Evolutionary conservation across 306 rosid species (phyloP).

Genomic region (Casuarina glauca): DNA sequence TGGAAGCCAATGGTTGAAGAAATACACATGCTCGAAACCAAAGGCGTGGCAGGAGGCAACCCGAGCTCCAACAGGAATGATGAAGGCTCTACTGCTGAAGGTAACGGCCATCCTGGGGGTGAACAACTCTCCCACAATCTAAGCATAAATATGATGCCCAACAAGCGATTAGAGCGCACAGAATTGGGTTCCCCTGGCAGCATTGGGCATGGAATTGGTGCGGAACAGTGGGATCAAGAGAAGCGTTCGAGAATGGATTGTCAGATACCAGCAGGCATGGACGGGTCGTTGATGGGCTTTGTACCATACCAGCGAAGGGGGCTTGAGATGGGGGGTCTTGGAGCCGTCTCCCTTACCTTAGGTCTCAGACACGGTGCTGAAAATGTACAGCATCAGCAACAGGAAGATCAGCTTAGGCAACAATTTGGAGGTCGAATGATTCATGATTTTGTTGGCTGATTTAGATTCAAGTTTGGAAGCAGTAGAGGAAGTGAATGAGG

Average conservation of each 20-base stretch:
- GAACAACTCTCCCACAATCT: constrained; percentile 26
- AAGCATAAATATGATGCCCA: constrained; percentile 25
- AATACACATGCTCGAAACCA: constrained; percentile 84
- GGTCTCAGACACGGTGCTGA: constrained; percentile 76
- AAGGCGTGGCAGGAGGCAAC: constrained; percentile 39
- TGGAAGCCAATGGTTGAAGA: constrained; percentile 99
- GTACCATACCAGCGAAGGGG: constrained; percentile 57
- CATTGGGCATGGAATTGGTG: constrained; percentile 23
- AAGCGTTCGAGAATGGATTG: constrained; percentile 65
- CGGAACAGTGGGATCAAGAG: constrained; percentile 52
- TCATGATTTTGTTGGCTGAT: constrained; percentile 64
- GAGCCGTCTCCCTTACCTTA: constrained; percentile 75
- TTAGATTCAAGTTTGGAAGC: neutral
- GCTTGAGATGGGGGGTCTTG: constrained; percentile 55
- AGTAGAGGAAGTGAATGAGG: neutral
- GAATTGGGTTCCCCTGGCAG: constrained; percentile 24
- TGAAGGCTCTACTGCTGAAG: constrained; percentile 29
- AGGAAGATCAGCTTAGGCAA: constrained; percentile 52
- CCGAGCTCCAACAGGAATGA: constrained; percentile 32
- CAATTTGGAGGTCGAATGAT: constrained; percentile 60
- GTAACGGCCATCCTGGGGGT: constrained; percentile 26
- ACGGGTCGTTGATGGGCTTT: constrained; percentile 62
- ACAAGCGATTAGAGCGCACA: constrained; percentile 36
- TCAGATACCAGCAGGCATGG: constrained; percentile 47
- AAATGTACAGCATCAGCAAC: constrained; percentile 49